Conservation (phyloP, 1,284 basidiomycete genomes). For the Hemileia vastatrix region DNA sequence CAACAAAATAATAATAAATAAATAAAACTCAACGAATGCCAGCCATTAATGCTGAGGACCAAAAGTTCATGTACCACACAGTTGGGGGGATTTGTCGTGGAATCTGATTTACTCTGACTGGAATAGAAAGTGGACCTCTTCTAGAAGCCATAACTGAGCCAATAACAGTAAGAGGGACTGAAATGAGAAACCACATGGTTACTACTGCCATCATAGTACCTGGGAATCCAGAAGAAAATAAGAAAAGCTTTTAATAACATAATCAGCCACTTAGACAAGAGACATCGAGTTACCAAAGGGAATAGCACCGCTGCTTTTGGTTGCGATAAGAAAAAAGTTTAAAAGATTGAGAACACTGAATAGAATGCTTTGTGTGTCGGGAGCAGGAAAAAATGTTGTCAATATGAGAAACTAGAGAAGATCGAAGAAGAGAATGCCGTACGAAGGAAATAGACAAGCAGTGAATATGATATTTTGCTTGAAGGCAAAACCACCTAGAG, state of each 20-base stretch:
- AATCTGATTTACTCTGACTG: constrained; percentile 82
- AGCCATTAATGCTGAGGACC: constrained; percentile 68
- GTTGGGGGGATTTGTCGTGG: constrained; percentile 51
- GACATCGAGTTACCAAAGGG: constrained; percentile 61
- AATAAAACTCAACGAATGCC: no score
- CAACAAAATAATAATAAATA: neutral
- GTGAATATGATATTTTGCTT: constrained; percentile 78
- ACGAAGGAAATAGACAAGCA: constrained; percentile 79
- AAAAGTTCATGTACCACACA: constrained; percentile 43
- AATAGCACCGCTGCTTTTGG: constrained; percentile 85
- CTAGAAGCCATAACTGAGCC: constrained; percentile 65
- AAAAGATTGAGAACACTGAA: constrained; percentile 57
- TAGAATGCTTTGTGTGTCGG: constrained; percentile 57
- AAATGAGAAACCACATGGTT: constrained; percentile 89
- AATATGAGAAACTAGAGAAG: no score
- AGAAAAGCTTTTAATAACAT: neutral
- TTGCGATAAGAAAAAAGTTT: constrained; percentile 72
- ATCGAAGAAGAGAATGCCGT: constrained; percentile 39
- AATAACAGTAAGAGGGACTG: constrained; percentile 59
- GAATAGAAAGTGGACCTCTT: constrained; percentile 59
- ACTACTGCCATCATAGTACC: constrained; percentile 70
- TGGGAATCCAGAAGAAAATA: neutral
- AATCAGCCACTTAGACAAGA: neutral
- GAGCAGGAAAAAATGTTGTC: no score
- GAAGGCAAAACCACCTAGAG: constrained; percentile 69